Evolutionary conservation across 192 early-diverging fungal species (phyloP).

Genomic region (Coemansia sp.): DNA sequence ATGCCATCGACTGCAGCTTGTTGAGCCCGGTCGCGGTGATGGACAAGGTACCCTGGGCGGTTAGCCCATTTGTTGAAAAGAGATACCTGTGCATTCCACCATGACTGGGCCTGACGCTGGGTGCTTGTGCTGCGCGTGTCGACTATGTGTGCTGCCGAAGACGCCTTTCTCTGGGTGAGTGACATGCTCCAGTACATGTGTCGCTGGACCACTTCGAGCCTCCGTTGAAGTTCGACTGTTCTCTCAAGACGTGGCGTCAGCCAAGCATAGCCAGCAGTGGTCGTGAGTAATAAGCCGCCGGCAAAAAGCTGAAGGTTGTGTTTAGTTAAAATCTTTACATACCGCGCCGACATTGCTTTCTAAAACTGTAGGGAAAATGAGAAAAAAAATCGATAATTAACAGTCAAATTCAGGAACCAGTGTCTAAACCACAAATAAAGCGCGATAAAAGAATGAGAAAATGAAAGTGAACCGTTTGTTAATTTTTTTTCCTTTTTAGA

Average conservation of each 20-base stretch:
- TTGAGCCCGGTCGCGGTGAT: constrained; percentile 2
- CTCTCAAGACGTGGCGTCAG: constrained; percentile 28
- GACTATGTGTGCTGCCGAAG: neutral
- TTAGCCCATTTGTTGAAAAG: constrained; percentile 21
- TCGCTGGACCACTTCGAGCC: constrained; percentile 13
- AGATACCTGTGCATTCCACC: constrained; percentile 35
- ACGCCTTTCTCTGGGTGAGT: constrained; percentile 20
- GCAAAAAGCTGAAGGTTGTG: constrained; percentile 39
- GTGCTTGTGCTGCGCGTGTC: neutral
- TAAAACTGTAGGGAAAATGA: neutral
- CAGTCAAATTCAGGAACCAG: too few relatives aligned
- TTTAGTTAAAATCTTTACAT: constrained; percentile 38
- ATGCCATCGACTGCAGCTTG: neutral
- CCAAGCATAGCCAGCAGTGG: constrained; percentile 21
- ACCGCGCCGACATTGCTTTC: constrained; percentile 29
- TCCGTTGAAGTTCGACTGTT: constrained; percentile 24
- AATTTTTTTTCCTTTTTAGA: too few relatives aligned
- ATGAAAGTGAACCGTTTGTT: too few relatives aligned
- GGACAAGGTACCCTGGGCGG: constrained; percentile 24
- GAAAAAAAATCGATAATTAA: neutral
- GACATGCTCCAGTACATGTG: constrained; percentile 56
- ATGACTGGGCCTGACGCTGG: constrained; percentile 8
- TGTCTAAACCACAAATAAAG: too few relatives aligned
- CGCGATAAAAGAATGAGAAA: too few relatives aligned
- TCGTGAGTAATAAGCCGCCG: constrained; percentile 29